Percentiles rank a stretch among this genome's conserved stretches.
Evolutionary conservation across 1,284 basidiomycete species (phyloP).

Genomic region (Rhodotorula sp.): DNA sequence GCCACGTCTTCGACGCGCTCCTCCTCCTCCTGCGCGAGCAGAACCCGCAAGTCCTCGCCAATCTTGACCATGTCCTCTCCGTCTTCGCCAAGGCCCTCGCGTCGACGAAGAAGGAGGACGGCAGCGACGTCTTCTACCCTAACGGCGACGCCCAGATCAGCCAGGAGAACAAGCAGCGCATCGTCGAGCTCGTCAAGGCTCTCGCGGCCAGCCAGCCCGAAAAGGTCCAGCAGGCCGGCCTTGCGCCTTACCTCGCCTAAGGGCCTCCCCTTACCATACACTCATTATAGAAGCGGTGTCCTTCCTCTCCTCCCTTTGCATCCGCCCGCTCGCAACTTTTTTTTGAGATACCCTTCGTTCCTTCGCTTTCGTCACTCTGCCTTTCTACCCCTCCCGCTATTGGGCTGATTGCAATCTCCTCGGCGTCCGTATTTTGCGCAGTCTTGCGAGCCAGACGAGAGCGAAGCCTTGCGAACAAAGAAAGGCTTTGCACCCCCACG

Average conservation of each 20-base stretch:
- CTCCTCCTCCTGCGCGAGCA: slow-evolving; percentile 81
- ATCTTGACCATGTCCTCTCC: slow-evolving; percentile 76
- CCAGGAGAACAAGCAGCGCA: slow-evolving; percentile 69
- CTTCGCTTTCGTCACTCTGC: background rate
- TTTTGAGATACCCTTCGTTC: background rate
- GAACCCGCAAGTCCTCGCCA: slow-evolving; percentile 62
- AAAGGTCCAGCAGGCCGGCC: slow-evolving; percentile 36
- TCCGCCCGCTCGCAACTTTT: background rate
- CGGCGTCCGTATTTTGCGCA: background rate
- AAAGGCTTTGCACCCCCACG: background rate
- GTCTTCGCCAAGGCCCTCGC: slow-evolving; percentile 81
- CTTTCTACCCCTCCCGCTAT: background rate
- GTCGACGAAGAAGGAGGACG: slow-evolving; percentile 42
- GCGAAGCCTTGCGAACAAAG: background rate
- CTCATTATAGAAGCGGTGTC: background rate
- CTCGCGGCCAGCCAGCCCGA: slow-evolving; percentile 50
- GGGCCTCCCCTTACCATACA: background rate
- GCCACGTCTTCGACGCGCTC: slow-evolving; percentile 67
- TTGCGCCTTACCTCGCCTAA: slow-evolving; percentile 22
- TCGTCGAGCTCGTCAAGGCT: slow-evolving; percentile 71
- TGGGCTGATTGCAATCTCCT: background rate
- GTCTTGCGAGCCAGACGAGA: background rate
- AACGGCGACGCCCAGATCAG: slow-evolving; percentile 66
- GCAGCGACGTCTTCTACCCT: slow-evolving; percentile 53
- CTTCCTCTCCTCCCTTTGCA: background rate